Evolutionary conservation across 495 filamentous ascomycete genomes (phyloP).

Genomic region (Viridothelium virens): DNA sequence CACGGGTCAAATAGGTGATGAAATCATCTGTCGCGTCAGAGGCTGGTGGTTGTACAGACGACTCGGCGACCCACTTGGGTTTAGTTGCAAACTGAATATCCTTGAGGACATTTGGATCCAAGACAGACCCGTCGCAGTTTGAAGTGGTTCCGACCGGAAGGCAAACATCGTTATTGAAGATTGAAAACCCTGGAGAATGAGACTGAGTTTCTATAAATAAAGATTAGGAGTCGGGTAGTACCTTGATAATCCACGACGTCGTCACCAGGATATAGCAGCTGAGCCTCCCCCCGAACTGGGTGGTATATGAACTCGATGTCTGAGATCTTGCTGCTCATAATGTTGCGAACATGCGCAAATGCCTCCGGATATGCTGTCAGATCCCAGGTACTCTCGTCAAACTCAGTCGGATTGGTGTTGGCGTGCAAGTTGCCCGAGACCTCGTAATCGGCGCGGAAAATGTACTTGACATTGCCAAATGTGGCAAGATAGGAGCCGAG

Average conservation of each 20-base stretch:
- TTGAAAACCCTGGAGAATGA: neutral
- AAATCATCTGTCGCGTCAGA: neutral
- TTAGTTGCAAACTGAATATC: neutral
- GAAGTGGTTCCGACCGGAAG: neutral
- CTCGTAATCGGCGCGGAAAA: neutral
- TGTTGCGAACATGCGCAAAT: neutral
- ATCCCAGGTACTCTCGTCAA: constrained; percentile 5
- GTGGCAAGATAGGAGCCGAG: constrained; percentile 3
- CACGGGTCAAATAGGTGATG: constrained; percentile 9
- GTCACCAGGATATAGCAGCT: constrained; percentile 2
- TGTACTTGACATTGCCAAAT: constrained; percentile 4
- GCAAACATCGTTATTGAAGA: constrained; percentile 11
- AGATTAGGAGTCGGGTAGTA: too few relatives aligned
- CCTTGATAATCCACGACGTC: constrained; percentile 7
- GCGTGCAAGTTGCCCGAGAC: constrained; percentile 5
- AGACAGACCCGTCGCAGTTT: neutral
- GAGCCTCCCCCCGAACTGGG: neutral
- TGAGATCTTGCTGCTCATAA: neutral
- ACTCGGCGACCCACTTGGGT: neutral
- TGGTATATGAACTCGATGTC: neutral
- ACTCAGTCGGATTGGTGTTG: neutral
- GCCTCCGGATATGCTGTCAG: neutral
- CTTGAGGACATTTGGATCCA: neutral
- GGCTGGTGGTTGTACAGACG: neutral
- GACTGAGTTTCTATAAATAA: neutral